Conservation (phyloP, 108 stramenopile genomes). For the Nitzschia palea region DNA sequence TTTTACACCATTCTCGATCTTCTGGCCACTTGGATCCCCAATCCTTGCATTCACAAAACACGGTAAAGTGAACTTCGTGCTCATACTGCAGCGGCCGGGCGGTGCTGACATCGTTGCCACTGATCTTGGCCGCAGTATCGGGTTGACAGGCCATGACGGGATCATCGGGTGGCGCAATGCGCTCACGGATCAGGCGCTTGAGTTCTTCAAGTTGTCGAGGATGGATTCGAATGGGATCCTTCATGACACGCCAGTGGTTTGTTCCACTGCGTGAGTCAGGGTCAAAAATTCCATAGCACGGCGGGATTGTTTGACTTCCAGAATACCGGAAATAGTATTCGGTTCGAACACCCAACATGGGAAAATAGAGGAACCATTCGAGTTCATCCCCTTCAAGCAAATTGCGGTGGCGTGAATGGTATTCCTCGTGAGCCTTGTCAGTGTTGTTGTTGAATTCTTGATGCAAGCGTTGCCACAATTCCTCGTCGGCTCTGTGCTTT, state of each 20-base stretch:
- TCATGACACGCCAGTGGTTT: conserved; percentile 39
- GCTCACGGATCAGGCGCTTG: conserved; percentile 32
- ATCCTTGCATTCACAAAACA: conserved; percentile 48
- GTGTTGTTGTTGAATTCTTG: conserved; percentile 8
- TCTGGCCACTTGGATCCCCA: conserved; percentile 39
- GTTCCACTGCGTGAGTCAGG: background rate
- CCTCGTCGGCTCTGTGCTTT: conserved; percentile 17
- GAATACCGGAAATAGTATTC: conserved; percentile 34
- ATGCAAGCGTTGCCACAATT: conserved; percentile 8
- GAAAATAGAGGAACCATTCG: conserved; percentile 33
- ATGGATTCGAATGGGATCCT: conserved; percentile 42
- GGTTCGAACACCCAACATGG: conserved; percentile 32
- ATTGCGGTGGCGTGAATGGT: conserved; percentile 21
- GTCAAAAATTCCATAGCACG: conserved; percentile 34
- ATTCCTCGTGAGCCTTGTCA: conserved; percentile 19
- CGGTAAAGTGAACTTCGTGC: conserved; percentile 22
- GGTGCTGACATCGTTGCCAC: conserved; percentile 16
- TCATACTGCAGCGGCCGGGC: conserved; percentile 39
- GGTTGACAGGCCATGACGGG: conserved; percentile 12
- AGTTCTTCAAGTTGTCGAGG: conserved; percentile 34
- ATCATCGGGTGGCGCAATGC: conserved; percentile 37
- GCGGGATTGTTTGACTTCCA: conserved; percentile 40
- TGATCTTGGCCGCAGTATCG: conserved; percentile 35
- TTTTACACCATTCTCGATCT: conserved; percentile 39
- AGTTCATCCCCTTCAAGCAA: conserved; percentile 26